Evolutionary conservation across 805 yeast species (phyloP), one percentile per base, ranked within the genome.

Genomic region (Metschnikowia cerradonensis): DNA sequence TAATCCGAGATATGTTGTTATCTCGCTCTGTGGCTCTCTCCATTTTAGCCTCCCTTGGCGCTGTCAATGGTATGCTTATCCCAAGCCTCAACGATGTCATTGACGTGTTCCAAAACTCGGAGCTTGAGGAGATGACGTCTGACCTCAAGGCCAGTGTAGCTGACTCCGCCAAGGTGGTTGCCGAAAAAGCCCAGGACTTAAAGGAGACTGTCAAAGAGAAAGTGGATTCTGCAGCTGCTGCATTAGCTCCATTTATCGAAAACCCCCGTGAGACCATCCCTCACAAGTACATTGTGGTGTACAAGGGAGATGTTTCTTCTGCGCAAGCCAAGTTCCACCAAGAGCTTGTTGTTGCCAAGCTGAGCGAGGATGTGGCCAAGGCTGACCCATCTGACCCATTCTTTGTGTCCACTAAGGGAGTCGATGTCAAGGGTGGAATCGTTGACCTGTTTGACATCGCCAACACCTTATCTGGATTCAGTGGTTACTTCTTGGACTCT

Each of bases 271-370:
- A 80, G 51, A 57, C 78, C 42, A 80, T 86, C 59, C 84, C 90
- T 35, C 78, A 86, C 73, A 84, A 85, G 62, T 94, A 90, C 75
- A 91, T 94, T 57, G 74, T 94, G 59, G 90, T 91, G 46, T 83
- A 92, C 74, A 90, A 90, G 75, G 80, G 81, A 49, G 80, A 74
- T 48, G 75, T 83, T 33, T 62, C 78, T 20, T 68, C 77, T 23
- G 80, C 80, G 35, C 80, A 79, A 52, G 72, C 80, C 32, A 72
- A 74, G 38, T 78, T 81, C 76, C 96, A 91, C 74, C 77, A 78
- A 63, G 79, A 80, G 63, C 78, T 86, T 83, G 80, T 88, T 19
- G 36, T 56, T 19, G 52, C 52, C 41, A 71, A 75, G 50, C 90
- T 80, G 70, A 61, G 71, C 43, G 70, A 71, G 49, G 65, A 71